A percentile compares a stretch with the other conserved stretches of the same genome.
phyloP scores from a whole-genome alignment of 2,329 filamentous ascomycete genomes.

The Didymosphaeria variabile region DNA sequence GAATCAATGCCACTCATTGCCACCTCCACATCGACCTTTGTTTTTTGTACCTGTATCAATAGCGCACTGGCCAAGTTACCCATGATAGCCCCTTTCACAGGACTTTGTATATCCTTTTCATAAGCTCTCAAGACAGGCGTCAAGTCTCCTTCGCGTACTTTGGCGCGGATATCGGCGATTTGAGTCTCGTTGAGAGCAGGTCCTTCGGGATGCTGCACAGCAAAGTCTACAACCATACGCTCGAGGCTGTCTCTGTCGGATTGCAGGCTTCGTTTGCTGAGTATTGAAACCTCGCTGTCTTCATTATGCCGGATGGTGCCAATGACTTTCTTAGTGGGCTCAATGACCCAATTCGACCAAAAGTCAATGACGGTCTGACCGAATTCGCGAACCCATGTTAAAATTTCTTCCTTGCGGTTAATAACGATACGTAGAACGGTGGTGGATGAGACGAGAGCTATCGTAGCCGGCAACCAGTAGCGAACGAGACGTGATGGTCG shows the following conservation, averaged over 20 bases:
- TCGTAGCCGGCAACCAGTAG: conserved; percentile 84
- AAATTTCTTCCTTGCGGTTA: conserved; percentile 77
- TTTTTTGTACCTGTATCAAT: conserved; percentile 97
- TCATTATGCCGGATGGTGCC: conserved; percentile 93
- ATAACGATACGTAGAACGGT: conserved; percentile 83
- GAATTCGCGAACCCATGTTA: conserved; percentile 81
- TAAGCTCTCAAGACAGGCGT: conserved; percentile 92
- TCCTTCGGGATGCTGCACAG: conserved; percentile 78
- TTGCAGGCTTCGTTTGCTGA: conserved; percentile 91
- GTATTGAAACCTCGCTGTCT: conserved; percentile 92
- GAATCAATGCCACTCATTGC: conserved; percentile 96
- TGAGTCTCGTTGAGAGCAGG: conserved; percentile 71
- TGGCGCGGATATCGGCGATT: conserved; percentile 76
- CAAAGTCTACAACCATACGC: conserved; percentile 98
- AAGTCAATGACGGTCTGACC: conserved; percentile 86
- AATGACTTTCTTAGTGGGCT: conserved; percentile 83
- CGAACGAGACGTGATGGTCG: conserved; percentile 78
- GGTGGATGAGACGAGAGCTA: conserved; percentile 78
- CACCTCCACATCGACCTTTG: conserved; percentile 96
- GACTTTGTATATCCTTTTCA: conserved; percentile 84
- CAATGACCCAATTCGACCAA: conserved; percentile 95
- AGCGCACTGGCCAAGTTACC: conserved; percentile 91
- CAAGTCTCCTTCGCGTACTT: conserved; percentile 89
- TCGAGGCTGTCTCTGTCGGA: conserved; percentile 92
- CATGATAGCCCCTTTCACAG: conserved; percentile 81